Evolutionary conservation across 257 asterid genomes (phyloP), one percentile per base, ranked within the genome.

Genomic region (Scutellaria barbata): DNA sequence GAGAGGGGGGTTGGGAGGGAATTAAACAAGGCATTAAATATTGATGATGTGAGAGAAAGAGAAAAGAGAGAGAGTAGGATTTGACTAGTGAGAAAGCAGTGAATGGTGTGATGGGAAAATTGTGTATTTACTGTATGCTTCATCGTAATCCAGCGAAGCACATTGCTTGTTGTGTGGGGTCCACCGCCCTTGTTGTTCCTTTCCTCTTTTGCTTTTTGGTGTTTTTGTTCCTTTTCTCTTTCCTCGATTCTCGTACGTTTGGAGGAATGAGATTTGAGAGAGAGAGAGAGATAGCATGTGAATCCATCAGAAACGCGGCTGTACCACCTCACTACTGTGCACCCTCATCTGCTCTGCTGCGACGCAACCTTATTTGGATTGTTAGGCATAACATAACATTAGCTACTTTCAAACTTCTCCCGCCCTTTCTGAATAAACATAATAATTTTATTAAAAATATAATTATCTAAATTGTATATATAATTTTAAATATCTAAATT

Each of bases 181-280:
- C 85, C 81, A 73, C 69, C 25, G 64, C 76, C 80, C 71, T 57
- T 73, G 81, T 53, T 69, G 77, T 37, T 11, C 45, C 71, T 58
- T 63, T 37, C 35, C 58, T 0, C 77, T 42, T 59, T 57, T 47
- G 69, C 67, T 74, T 69, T 78, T 72, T 20, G 66, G 22, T 56
- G 1, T 12, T n/a, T 10, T 13, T 47, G 12, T 63, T 12, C n/a
- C 8, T 37, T 42, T 65, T 11, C 7, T 42, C 7, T 42, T 42
- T 51, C 74, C 75, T 80, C 79, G 81, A 76, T 76, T 67, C 56
- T 68, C 76, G 81, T 56, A 59, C 20, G 30, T 37, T 57, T n/a
- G n/a, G n/a, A n/a, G n/a, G n/a, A n/a, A n/a, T n/a, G n/a, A n/a
- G n/a, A n/a, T n/a, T n/a, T n/a, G n/a, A n/a, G n/a, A n/a, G n/a